phyloP scores from a whole-genome alignment of 495 filamentous ascomycete species.

The Podospora pseudoanserina region DNA sequence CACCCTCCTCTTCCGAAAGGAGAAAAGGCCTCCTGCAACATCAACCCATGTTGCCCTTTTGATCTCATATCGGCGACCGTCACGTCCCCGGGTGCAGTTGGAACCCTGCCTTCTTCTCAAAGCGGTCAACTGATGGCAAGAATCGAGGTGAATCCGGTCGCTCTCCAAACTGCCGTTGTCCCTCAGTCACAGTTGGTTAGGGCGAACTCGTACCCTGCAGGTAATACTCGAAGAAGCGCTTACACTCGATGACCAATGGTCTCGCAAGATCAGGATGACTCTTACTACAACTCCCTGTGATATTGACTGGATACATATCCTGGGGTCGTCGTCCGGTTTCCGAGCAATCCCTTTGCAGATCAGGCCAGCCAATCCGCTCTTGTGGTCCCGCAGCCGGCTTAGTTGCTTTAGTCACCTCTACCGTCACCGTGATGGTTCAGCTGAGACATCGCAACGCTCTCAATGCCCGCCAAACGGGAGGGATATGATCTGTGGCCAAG shows the following conservation, averaged over 20 bases:
- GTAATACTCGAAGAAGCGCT: not conserved
- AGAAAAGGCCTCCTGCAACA: not conserved
- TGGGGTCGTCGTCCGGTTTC: not conserved
- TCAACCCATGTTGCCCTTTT: slow-evolving; percentile 1
- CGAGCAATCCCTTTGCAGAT: not conserved
- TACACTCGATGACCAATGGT: not conserved
- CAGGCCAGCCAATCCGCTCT: not conserved
- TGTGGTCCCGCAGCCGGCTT: not conserved
- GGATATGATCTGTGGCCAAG: not conserved
- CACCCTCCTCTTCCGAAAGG: not conserved
- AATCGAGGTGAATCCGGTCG: not conserved
- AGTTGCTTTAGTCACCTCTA: not conserved
- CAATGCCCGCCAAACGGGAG: not conserved
- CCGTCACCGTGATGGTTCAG: not conserved
- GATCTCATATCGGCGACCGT: slow-evolving; percentile 6
- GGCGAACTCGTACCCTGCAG: not conserved
- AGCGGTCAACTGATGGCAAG: not conserved
- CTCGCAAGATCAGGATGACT: not conserved
- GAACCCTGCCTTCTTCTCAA: not conserved
- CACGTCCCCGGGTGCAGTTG: not conserved
- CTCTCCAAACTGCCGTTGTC: not conserved
- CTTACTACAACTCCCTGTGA: not conserved
- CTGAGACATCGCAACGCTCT: not conserved
- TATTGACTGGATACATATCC: not conserved
- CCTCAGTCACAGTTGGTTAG: not conserved